A percentile compares a stretch with the other conserved stretches of the same genome.
Evolutionary conservation across 164 flowering plant species (phyloP).

Genomic region (Vitis vinifera): ASM3070453v1 NC_081807.1:6815001-6815500

Average conservation of each 20-base stretch:
- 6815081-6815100: neutral
- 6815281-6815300: conserved; percentile 57
- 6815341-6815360: conserved; percentile 38
- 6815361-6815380: conserved; percentile 65
- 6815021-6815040: too few species aligned
- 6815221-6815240: neutral
- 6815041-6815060: too few species aligned
- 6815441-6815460: conserved; percentile 59
- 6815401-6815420: conserved; percentile 44
- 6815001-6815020: too few species aligned
- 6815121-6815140: neutral
- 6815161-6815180: neutral
- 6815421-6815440: conserved; percentile 42
- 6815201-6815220: neutral
- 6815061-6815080: neutral
- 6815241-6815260: conserved; percentile 65
- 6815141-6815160: neutral
- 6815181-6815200: neutral
- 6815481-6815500: conserved; percentile 33
- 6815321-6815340: conserved; percentile 49
- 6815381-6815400: conserved; percentile 41
- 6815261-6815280: conserved; percentile 55
- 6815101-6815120: neutral
- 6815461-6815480: conserved; percentile 70
- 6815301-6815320: conserved; percentile 69